Base-by-base conservation (phyloP, 352 stramenopile genomes). In the Phytophthora melonis region DNA sequence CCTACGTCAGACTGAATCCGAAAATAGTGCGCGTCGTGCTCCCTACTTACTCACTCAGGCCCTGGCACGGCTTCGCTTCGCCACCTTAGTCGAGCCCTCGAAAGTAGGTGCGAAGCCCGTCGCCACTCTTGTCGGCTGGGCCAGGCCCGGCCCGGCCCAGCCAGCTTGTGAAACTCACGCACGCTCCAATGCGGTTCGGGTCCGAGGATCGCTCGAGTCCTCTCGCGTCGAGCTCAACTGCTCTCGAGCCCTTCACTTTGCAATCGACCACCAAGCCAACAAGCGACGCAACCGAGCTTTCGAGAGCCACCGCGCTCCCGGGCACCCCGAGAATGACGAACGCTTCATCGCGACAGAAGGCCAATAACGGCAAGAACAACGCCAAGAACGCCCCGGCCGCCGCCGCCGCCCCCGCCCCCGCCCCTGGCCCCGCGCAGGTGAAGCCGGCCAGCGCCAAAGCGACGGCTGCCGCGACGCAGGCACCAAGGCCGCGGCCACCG, bases 191-290 rank as follows among this genome's bases (percentile, higher is more conserved):
- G 34, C 34, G 34, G 34, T 41, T 41, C 13, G 34, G 34, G 34
- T 9, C 27, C 9, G 34, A 11, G 34, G 34, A 41, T 11, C 5
- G 34, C 9, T 41, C 34, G 34, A 41, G 13, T 16, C 34, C 13
- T 41, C 34, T 14, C 13, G 34, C 34, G 34, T 41, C 34, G 34
- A 16, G 34, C 34, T 41, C 34, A 14, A 41, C 3, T 16, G 56
- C 43, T 50, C 43, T 62, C 32, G 32, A 50, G 21, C 55, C 13
- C 47, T 16, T 59, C 45, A 58, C 30, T 58, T 66, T 14, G 59
- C 59, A 58, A 66, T 49, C 19, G 11, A 53, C 39, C 36, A 63
- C 18, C 59, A 30, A 58, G 47, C 52, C 36, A 43, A 25, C 55
- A 61, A 61, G 30, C 25, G 36, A 23, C 39, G 19, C 21, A 19